phyloP scores from a whole-genome alignment of 179 eudicot species.

The Nepenthes alata region DNA sequence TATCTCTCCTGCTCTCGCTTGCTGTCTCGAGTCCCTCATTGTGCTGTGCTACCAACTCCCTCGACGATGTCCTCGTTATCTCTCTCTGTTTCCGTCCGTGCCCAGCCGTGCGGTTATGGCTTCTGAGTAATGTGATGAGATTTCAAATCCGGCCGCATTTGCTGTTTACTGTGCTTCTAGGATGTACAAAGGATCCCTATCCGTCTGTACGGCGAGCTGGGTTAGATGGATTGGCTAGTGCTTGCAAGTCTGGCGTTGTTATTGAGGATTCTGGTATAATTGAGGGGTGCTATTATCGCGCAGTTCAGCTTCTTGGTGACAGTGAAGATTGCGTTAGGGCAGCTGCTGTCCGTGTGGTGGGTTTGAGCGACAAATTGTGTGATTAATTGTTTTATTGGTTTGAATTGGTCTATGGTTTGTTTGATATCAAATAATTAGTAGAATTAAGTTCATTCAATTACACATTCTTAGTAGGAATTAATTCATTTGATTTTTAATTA shows the following conservation, averaged over 20 bases:
- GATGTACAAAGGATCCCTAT: constrained; percentile 74
- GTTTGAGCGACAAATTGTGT: not conserved
- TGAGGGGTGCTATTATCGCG: constrained; percentile 49
- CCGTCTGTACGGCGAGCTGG: constrained; percentile 53
- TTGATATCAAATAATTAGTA: no score
- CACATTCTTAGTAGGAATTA: not conserved
- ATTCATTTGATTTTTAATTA: not conserved
- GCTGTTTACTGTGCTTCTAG: constrained; percentile 49
- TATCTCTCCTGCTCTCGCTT: constrained; percentile 32
- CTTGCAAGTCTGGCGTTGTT: constrained; percentile 21
- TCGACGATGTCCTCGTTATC: constrained; percentile 29
- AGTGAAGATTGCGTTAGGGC: constrained; percentile 43
- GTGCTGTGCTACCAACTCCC: constrained; percentile 5
- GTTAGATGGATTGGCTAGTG: constrained; percentile 35
- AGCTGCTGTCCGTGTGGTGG: constrained; percentile 58
- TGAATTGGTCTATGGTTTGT: not conserved
- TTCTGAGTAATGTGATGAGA: constrained; percentile 28
- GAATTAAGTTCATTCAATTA: not conserved
- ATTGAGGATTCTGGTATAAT: constrained; percentile 36
- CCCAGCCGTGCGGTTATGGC: constrained; percentile 34
- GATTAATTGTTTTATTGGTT: constrained; percentile 1
- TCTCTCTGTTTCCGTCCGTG: constrained; percentile 35
- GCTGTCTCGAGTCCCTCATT: constrained; percentile 9
- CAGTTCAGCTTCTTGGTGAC: constrained; percentile 49
- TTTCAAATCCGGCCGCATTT: constrained; percentile 35